phyloP scores from a whole-genome alignment of 495 filamentous ascomycete genomes.

The Aspergillus sclerotiicarbonarius region DNA sequence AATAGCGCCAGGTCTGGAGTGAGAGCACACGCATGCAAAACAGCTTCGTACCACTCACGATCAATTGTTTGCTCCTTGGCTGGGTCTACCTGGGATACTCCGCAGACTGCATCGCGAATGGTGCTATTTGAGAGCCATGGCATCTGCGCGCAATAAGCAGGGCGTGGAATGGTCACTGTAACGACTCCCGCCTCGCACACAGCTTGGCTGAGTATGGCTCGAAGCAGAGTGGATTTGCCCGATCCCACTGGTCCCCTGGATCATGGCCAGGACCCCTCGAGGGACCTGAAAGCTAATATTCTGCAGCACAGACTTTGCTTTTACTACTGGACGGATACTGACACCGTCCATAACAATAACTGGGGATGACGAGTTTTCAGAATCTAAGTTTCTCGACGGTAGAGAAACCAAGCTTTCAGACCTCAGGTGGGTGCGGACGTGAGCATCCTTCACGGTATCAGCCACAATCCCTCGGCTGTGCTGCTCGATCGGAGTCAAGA shows the following conservation, averaged over 20 bases:
- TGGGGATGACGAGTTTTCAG: not conserved
- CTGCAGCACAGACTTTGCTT: not conserved
- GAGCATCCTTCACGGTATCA: not conserved
- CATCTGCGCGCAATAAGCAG: slow-evolving; percentile 1
- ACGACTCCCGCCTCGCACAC: not conserved
- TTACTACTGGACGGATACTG: not conserved
- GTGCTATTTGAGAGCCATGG: not conserved
- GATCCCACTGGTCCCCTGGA: not conserved
- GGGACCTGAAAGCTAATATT: not conserved
- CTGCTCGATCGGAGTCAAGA: not conserved
- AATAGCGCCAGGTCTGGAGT: not conserved
- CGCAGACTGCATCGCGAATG: not conserved
- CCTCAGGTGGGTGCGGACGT: not conserved
- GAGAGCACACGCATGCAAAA: not conserved
- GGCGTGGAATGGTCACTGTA: not conserved
- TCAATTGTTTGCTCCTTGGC: not conserved
- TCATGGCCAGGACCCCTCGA: not conserved
- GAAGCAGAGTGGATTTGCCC: not conserved
- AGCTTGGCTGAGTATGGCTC: not conserved
- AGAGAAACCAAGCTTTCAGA: not conserved
- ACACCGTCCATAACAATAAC: not conserved
- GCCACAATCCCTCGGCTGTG: not conserved
- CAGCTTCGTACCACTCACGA: not conserved
- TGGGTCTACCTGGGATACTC: not conserved
- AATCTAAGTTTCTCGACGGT: not conserved